Conservation (phyloP, 805 yeast species). For the Ogataea chonburiensis region DNA sequence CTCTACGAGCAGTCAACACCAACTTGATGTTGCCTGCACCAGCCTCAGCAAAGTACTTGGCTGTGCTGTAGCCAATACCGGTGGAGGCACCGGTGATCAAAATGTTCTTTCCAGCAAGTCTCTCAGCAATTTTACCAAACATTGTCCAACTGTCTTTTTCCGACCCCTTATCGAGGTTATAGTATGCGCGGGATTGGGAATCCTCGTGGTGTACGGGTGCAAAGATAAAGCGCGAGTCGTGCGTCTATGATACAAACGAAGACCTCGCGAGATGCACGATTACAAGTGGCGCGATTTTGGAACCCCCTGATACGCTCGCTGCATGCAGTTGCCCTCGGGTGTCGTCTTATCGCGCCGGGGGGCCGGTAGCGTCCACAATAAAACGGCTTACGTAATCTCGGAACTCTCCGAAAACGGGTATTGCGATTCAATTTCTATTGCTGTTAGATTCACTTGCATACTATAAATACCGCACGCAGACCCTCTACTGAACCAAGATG, state of each 20-base stretch:
- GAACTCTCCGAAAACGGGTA: constrained; percentile 8
- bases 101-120: constrained; percentile 75
- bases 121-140: constrained; percentile 61
- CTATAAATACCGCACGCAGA: constrained; percentile 7
- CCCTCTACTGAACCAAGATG: constrained; percentile 19
- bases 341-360: no score
- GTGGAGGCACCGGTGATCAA: constrained; percentile 96
- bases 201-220: constrained; percentile 10
- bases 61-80: constrained; percentile 94
- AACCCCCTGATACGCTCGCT: no score
- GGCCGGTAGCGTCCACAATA: no score
- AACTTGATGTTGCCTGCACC: constrained; percentile 49
- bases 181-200: constrained; percentile 3
- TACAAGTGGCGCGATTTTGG: no score
- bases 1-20: constrained; percentile 53
- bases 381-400: constrained; percentile 7
- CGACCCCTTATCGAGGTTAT: constrained; percentile 4
- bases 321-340: no score
- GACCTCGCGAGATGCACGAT: no score
- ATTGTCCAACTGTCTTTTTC: constrained; percentile 12
- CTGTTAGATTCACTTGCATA: not conserved
- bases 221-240: not conserved
- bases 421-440: constrained; percentile 3
- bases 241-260: no score
- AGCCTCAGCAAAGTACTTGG: constrained; percentile 74